phyloP scores from a whole-genome alignment of 345 rosid genomes.

The Eucalyptus globulus region DNA sequence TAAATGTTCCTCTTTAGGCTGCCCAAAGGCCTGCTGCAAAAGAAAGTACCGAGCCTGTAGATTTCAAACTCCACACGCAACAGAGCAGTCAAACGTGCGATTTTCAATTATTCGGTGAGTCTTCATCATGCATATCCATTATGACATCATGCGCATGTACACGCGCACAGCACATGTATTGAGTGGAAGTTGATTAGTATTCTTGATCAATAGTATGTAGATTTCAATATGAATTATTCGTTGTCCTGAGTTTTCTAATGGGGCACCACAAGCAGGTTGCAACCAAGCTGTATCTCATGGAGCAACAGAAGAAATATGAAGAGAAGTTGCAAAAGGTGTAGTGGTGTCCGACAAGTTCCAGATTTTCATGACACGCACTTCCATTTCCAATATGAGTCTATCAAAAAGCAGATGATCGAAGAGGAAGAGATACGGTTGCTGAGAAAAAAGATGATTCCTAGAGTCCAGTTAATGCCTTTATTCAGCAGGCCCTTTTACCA shows the following conservation, averaged over 20 bases:
- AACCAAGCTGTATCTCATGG: constrained; percentile 46
- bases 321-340: constrained; percentile 58
- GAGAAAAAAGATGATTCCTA: constrained; percentile 82
- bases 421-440: constrained; percentile 60
- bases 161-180: not conserved
- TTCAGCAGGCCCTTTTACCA: constrained; percentile 67
- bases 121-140: not conserved
- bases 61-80: constrained; percentile 65
- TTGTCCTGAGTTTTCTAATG: not conserved
- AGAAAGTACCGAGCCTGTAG: constrained; percentile 59
- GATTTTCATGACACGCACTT: not conserved
- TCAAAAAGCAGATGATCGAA: constrained; percentile 44
- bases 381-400: not conserved
- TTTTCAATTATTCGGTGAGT: constrained; percentile 72
- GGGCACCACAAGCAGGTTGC: constrained; percentile 39
- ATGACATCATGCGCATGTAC: not conserved
- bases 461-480: constrained; percentile 80
- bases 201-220: not conserved
- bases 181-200: not conserved
- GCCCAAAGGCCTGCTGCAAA: constrained; percentile 23
- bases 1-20: not conserved
- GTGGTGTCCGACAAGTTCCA: not conserved
- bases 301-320: constrained; percentile 42
- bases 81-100: constrained; percentile 71
- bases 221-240: not conserved